Percentiles rank a stretch among this genome's conserved stretches.
Evolutionary conservation across 352 stramenopile species (phyloP).

Genomic region (Phytophthora quininea): DNA sequence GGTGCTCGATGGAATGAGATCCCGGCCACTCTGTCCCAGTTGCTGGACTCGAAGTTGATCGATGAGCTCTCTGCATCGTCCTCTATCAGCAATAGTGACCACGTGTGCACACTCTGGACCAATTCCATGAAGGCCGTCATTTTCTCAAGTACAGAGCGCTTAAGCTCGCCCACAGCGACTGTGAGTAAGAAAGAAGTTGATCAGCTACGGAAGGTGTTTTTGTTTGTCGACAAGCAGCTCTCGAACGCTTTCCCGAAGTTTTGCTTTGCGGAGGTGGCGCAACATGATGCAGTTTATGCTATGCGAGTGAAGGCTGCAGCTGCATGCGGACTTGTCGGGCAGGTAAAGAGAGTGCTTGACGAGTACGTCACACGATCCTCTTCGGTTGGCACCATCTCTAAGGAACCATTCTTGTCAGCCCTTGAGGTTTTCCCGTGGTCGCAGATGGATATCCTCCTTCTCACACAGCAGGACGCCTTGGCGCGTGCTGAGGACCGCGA

Average conservation of each 20-base stretch:
- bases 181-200: slow-evolving; percentile 47
- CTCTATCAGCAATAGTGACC: slow-evolving; percentile 33
- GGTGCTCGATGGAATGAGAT: slow-evolving; percentile 74
- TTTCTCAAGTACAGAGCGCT: slow-evolving; percentile 67
- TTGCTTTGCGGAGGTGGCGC: slow-evolving; percentile 36
- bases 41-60: slow-evolving; percentile 57
- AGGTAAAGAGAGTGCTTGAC: slow-evolving; percentile 61
- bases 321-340: slow-evolving; percentile 48
- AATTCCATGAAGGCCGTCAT: slow-evolving; percentile 66
- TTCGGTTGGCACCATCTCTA: slow-evolving; percentile 18
- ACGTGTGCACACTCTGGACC: slow-evolving; percentile 56
- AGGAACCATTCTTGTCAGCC: slow-evolving; percentile 45
- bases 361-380: slow-evolving; percentile 55
- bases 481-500: slow-evolving; percentile 44
- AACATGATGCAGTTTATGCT: slow-evolving; percentile 63
- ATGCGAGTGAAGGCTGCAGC: slow-evolving; percentile 71
- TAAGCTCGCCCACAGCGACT: slow-evolving; percentile 48
- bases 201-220: slow-evolving; percentile 61
- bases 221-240: slow-evolving; percentile 67
- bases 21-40: slow-evolving; percentile 60
- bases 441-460: slow-evolving; percentile 57
- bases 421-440: slow-evolving; percentile 64
- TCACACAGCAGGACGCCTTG: slow-evolving; percentile 47
- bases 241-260: slow-evolving; percentile 60
- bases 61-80: slow-evolving; percentile 29